These are phyloP conservation scores for Lentinula raphanica DNA, from an alignment of 768 basidiomycete species.

Conservation along the genomic window DNA sequence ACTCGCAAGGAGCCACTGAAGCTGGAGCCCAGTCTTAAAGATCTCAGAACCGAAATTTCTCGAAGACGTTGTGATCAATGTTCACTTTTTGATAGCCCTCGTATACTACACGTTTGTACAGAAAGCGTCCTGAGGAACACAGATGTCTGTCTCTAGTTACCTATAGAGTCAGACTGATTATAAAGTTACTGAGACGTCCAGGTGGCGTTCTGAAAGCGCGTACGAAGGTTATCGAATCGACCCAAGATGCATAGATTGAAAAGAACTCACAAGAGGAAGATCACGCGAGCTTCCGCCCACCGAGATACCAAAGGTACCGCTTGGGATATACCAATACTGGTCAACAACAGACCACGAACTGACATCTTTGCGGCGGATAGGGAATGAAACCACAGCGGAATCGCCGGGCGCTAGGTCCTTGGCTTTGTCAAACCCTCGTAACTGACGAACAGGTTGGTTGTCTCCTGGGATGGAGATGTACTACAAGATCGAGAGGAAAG, in stretches of 20 bases:
- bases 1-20: too few species aligned
- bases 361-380: constrained; percentile 13
- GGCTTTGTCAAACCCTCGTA: constrained; percentile 21
- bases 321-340: constrained; percentile 27
- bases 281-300: constrained; percentile 23
- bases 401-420: not conserved
- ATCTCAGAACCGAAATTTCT: too few species aligned
- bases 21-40: too few species aligned
- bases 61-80: too few species aligned
- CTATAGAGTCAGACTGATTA: too few species aligned
- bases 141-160: too few species aligned
- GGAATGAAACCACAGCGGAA: constrained; percentile 2
- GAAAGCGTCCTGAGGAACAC: too few species aligned
- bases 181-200: not conserved
- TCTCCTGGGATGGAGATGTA: constrained; percentile 14
- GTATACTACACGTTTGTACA: too few species aligned
- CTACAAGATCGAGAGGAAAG: not conserved
- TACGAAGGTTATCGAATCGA: not conserved
- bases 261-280: constrained; percentile 8
- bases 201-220: not conserved
- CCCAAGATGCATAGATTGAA: too few species aligned
- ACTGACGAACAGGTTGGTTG: constrained; percentile 18
- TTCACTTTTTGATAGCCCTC: too few species aligned
- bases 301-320: constrained; percentile 26
- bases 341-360: constrained; percentile 26